Conservation (phyloP, 345 rosid species). For the Triadica sebifera region DNA sequence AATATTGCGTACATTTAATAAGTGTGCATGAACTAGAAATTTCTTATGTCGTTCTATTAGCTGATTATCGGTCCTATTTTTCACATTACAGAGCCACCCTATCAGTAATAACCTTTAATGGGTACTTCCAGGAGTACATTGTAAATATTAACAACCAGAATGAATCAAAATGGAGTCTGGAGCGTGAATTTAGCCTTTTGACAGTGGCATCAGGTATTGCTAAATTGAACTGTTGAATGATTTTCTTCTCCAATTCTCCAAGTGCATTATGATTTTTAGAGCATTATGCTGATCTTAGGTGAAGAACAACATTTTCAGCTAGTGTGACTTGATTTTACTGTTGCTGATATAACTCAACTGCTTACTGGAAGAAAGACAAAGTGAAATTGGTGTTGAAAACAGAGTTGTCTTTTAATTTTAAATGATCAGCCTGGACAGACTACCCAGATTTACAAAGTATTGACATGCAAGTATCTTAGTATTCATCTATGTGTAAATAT, state of each 20-base stretch:
- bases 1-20: not conserved
- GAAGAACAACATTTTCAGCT: slow-evolving; percentile 34
- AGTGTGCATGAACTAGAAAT: not conserved
- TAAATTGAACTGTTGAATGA: slow-evolving; percentile 5
- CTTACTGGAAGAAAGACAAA: not conserved
- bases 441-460: not conserved
- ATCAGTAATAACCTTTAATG: slow-evolving; percentile 61
- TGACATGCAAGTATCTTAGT: not conserved
- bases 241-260: not conserved
- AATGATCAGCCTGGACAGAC: not conserved
- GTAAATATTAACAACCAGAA: slow-evolving; percentile 45
- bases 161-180: slow-evolving; percentile 66
- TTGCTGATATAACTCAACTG: not conserved
- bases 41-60: not conserved
- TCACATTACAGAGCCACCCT: slow-evolving; percentile 51
- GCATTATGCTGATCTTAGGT: slow-evolving; percentile 9
- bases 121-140: slow-evolving; percentile 74
- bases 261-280: not conserved
- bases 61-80: slow-evolving; percentile 7
- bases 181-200: slow-evolving; percentile 61
- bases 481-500: not conserved
- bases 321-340: slow-evolving; percentile 15
- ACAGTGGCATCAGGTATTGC: slow-evolving; percentile 18
- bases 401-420: not conserved
- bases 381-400: not conserved